A percentile compares a stretch with the other conserved stretches of the same genome.
Evolutionary conservation across 805 yeast species (phyloP).

Genomic region (Wickerhamomyces sydowiorum): DNA sequence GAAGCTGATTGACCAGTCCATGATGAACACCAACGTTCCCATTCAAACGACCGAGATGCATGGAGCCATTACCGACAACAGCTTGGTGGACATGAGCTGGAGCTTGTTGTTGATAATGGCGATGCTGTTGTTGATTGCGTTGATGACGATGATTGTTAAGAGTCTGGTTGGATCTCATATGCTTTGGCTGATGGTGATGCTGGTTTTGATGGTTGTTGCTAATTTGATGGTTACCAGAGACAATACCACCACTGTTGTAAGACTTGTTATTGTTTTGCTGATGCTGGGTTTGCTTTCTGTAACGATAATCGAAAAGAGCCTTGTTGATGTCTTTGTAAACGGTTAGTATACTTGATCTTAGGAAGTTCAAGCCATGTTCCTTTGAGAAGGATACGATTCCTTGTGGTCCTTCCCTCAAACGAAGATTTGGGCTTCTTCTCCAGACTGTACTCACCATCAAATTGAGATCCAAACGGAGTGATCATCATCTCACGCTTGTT

Average conservation of each 20-base stretch:
- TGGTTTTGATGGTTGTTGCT: background rate
- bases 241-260: background rate
- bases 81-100: background rate
- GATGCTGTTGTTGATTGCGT: conserved; percentile 4
- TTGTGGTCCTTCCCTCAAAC: no score
- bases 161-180: background rate
- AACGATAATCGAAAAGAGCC: conserved; percentile 3
- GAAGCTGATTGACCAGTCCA: background rate
- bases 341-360: background rate
- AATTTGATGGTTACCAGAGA: background rate
- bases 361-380: no score
- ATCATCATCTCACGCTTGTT: conserved; percentile 1
- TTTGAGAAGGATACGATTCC: no score
- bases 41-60: background rate
- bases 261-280: conserved; percentile 1
- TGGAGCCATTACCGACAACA: background rate
- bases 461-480: conserved; percentile 3
- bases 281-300: conserved; percentile 1
- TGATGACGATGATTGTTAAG: conserved; percentile 5
- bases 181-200: background rate
- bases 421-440: background rate
- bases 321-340: conserved; percentile 1
- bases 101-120: conserved; percentile 1
- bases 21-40: background rate
- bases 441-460: conserved; percentile 2